A percentile compares a stretch with the other conserved stretches of the same genome.
phyloP scores from a whole-genome alignment of 2,329 filamentous ascomycete species.

The Clonostachys byssicola region DNA sequence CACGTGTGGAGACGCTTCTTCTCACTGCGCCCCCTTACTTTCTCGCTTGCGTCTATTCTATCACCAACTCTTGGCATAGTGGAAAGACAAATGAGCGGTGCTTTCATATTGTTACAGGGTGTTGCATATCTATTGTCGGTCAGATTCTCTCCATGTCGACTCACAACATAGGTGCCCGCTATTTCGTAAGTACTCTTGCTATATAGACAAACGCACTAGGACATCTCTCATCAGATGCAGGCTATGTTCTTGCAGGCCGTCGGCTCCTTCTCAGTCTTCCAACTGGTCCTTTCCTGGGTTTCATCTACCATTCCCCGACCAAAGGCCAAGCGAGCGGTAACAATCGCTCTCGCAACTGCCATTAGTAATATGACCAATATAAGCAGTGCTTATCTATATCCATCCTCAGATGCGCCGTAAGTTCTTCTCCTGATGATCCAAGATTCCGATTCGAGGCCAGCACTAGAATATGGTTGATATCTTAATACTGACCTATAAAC shows the following conservation, averaged over 20 bases:
- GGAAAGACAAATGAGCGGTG: constrained; percentile 1
- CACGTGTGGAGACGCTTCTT: constrained; percentile 13
- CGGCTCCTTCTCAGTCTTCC: constrained; percentile 2
- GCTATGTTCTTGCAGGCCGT: constrained; percentile 1
- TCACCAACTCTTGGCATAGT: constrained; percentile 1
- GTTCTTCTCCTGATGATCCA: background rate
- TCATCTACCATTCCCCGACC: constrained; percentile 1
- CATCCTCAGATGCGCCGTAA: constrained; percentile 1
- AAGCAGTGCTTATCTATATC: constrained; percentile 1
- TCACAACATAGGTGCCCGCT: constrained; percentile 1
- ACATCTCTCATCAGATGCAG: background rate
- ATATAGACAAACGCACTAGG: background rate
- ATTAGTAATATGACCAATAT: constrained; percentile 2
- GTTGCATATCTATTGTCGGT: constrained; percentile 1
- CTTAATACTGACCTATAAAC: background rate
- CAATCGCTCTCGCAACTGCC: constrained; percentile 2
- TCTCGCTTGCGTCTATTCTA: constrained; percentile 13
- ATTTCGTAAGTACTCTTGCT: background rate
- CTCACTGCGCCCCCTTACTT: constrained; percentile 22
- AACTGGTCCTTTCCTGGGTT: constrained; percentile 2
- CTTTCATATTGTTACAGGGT: constrained; percentile 1
- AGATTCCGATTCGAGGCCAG: background rate
- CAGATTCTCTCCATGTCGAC: constrained; percentile 1
- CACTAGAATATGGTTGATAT: background rate
- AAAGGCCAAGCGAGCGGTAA: constrained; percentile 3